A percentile compares a stretch with the other conserved stretches of the same genome.
These are phyloP conservation scores for Triticum monococcum DNA, from an alignment of 176 grass and related monocot species.

Conservation along the genomic window DNA sequence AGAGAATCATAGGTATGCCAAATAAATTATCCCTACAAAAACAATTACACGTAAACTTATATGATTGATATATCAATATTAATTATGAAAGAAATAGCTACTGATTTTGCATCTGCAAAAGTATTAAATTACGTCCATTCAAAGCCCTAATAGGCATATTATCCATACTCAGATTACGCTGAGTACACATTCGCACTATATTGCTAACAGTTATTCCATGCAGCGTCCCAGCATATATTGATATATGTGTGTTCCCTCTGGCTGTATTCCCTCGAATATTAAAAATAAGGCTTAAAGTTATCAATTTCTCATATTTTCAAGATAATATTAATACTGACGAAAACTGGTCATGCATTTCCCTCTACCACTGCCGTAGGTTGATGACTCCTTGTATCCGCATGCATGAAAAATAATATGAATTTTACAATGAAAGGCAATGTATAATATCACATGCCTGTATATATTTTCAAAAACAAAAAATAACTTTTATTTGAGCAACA, in stretches of 20 bases:
- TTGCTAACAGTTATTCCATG: too few relatives aligned
- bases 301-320: too few relatives aligned
- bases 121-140: not conserved
- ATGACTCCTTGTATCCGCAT: not conserved
- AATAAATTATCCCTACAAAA: too few relatives aligned
- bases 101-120: not conserved
- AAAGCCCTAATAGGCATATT: not conserved
- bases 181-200: not conserved
- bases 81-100: not conserved
- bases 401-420: too few relatives aligned
- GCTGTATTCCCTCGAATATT: not conserved
- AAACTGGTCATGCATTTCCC: not conserved
- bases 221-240: too few relatives aligned
- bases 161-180: not conserved
- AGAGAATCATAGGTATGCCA: conserved; percentile 53
- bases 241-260: not conserved
- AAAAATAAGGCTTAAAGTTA: not conserved
- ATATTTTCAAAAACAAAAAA: not conserved
- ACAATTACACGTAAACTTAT: not conserved
- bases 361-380: not conserved
- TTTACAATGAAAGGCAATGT: too few relatives aligned
- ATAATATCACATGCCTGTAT: not conserved
- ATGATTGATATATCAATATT: not conserved
- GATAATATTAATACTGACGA: not conserved
- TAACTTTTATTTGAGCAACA: too few relatives aligned